phyloP scores from a whole-genome alignment of 805 yeast genomes.

The Metschnikowia cubensis region DNA sequence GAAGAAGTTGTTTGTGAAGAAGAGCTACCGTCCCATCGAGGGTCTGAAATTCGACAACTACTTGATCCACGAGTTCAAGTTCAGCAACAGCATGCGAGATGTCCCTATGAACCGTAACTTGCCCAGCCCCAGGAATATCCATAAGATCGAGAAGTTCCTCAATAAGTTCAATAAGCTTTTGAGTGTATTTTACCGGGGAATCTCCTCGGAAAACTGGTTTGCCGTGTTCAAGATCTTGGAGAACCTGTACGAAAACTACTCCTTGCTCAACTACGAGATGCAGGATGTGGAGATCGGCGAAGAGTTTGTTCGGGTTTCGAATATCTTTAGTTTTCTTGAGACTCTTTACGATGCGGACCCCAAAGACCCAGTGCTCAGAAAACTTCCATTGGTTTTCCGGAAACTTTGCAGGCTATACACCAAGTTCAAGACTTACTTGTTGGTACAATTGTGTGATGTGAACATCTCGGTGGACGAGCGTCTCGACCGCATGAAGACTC shows the following conservation, averaged over 20 bases:
- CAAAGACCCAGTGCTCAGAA: slow-evolving; percentile 30
- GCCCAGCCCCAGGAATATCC: slow-evolving; percentile 42
- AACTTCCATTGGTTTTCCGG: slow-evolving; percentile 67
- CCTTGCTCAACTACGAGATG: slow-evolving; percentile 53
- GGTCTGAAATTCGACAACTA: slow-evolving; percentile 37
- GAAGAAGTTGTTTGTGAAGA: slow-evolving; percentile 66
- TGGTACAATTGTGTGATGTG: slow-evolving; percentile 60
- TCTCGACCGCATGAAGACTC: slow-evolving; percentile 61
- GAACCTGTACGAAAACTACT: slow-evolving; percentile 54
- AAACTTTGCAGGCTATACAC: slow-evolving; percentile 62
- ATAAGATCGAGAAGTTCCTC: slow-evolving; percentile 57
- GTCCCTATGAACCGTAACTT: slow-evolving; percentile 45
- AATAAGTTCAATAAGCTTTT: slow-evolving; percentile 61
- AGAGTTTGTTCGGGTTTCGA: slow-evolving; percentile 57
- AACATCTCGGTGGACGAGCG: slow-evolving; percentile 57
- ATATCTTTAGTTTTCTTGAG: slow-evolving; percentile 67
- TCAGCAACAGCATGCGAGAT: slow-evolving; percentile 39
- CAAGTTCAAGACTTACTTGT: slow-evolving; percentile 61
- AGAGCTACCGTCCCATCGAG: slow-evolving; percentile 60
- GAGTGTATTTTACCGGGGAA: slow-evolving; percentile 50
- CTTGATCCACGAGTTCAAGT: slow-evolving; percentile 38
- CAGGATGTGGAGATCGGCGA: slow-evolving; percentile 42
- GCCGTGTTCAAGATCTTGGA: slow-evolving; percentile 71
- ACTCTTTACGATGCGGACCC: slow-evolving; percentile 49
- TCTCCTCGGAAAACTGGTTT: slow-evolving; percentile 74